Percentiles rank a stretch among this genome's conserved stretches.
Evolutionary conservation across 345 rosid species (phyloP).

Genomic region (Citrus unshiu): DNA sequence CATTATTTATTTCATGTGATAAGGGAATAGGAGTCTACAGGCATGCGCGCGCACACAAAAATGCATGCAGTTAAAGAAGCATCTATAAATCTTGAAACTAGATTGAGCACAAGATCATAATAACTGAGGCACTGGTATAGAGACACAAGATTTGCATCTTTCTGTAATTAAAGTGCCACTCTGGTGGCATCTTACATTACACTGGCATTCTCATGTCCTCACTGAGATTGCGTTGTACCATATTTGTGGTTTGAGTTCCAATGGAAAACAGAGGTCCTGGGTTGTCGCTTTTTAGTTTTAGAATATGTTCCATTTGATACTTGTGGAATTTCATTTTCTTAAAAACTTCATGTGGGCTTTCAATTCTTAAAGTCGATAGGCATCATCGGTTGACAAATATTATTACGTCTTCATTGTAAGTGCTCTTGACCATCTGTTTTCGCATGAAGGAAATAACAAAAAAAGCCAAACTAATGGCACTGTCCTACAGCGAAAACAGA

Average conservation of each 20-base stretch:
- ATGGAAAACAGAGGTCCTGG: neutral
- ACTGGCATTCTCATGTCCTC: neutral
- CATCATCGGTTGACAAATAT: neutral
- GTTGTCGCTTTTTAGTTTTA: neutral
- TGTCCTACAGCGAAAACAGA: too few species aligned
- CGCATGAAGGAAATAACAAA: too few species aligned
- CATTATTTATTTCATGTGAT: neutral
- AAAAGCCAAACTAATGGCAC: too few species aligned
- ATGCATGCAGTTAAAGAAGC: neutral
- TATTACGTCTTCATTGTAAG: neutral
- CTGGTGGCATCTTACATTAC: neutral
- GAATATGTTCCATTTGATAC: neutral
- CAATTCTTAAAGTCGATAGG: too few species aligned
- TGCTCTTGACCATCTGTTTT: neutral
- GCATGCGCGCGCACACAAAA: neutral
- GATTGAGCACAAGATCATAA: neutral
- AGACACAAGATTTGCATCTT: neutral
- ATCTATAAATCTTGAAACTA: neutral
- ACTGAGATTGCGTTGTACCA: neutral
- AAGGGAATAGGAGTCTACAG: neutral
- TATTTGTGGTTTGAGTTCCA: neutral
- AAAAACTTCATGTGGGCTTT: too few species aligned
- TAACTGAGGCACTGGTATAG: conserved; percentile 16
- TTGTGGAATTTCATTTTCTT: neutral
- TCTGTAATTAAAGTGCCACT: neutral